These are phyloP conservation scores for Bocquillonia castaneifolia DNA, from an alignment of 441 rosid species.

Conservation along the genomic window DNA sequence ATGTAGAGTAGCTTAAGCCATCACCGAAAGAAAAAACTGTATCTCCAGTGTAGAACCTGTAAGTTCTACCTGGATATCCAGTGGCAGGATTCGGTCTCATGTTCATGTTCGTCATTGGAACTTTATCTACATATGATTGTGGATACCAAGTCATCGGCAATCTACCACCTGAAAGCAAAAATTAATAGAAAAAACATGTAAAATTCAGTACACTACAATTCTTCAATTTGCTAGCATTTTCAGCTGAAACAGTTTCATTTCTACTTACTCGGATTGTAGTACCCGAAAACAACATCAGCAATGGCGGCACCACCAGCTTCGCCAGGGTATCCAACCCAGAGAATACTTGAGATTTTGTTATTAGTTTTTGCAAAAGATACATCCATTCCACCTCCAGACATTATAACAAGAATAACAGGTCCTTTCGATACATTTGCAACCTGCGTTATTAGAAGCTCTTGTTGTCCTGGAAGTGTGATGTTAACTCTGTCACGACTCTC, in stretches of 20 bases:
- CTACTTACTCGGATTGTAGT: constrained; percentile 66
- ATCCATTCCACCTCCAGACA: constrained; percentile 90
- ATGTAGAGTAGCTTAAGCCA: constrained; percentile 56
- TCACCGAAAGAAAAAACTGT: constrained; percentile 71
- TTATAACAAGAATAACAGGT: constrained; percentile 69
- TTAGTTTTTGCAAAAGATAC: constrained; percentile 57
- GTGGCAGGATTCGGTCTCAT: constrained; percentile 73
- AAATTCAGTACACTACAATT: too few species aligned
- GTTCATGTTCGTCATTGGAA: constrained; percentile 94
- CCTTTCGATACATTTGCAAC: constrained; percentile 73
- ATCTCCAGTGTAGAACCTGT: constrained; percentile 79
- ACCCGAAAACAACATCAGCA: constrained; percentile 71
- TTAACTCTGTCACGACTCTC: constrained; percentile 53
- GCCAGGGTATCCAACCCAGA: constrained; percentile 93
- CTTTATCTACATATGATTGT: constrained; percentile 61
- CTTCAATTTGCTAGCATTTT: too few species aligned
- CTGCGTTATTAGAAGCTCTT: constrained; percentile 47
- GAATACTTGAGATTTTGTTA: constrained; percentile 51
- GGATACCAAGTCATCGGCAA: constrained; percentile 98
- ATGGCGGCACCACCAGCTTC: constrained; percentile 89
- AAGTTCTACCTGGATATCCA: constrained; percentile 86
- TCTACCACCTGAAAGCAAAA: constrained; percentile 51
- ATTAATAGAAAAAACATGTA: too few species aligned
- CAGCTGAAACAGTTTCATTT: too few species aligned
- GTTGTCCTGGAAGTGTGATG: constrained; percentile 69